Percentiles rank a stretch among this genome's conserved stretches.
Evolutionary conservation across 2,329 filamentous ascomycete species (phyloP).

Genomic region (Fusarium denticulatum): DNA sequence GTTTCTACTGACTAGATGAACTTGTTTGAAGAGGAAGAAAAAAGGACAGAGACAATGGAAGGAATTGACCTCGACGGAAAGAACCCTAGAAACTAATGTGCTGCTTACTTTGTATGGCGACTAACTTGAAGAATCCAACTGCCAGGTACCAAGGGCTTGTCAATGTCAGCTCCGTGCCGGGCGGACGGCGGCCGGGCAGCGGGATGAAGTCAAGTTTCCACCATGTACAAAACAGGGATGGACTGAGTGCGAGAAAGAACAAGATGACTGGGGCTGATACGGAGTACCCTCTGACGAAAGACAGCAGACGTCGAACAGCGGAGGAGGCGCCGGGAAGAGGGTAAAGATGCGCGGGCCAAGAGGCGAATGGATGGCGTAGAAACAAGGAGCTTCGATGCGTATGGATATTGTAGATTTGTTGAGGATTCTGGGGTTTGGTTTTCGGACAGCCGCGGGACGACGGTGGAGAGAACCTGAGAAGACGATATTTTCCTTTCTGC

Average conservation of each 20-base stretch:
- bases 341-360: conserved; percentile 37
- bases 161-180: conserved; percentile 3
- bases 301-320: conserved; percentile 26
- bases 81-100: neutral
- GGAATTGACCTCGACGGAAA: neutral
- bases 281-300: conserved; percentile 3
- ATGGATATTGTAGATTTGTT: conserved; percentile 35
- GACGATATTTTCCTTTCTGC: neutral
- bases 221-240: conserved; percentile 15
- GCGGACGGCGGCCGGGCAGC: neutral
- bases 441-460: conserved; percentile 23
- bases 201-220: conserved; percentile 19
- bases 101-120: neutral
- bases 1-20: neutral
- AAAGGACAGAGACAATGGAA: neutral
- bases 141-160: neutral
- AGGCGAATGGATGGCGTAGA: conserved; percentile 17
- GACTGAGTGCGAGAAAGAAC: conserved; percentile 1
- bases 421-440: conserved; percentile 33
- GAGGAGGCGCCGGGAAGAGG: conserved; percentile 35
- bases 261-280: conserved; percentile 3
- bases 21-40: neutral
- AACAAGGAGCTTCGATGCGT: conserved; percentile 18
- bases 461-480: conserved; percentile 12
- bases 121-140: neutral